Evolutionary conservation across 2,329 filamentous ascomycete species (phyloP), one percentile per base, ranked within the genome.

Genomic region (Aspergillus eucalypticola): DNA sequence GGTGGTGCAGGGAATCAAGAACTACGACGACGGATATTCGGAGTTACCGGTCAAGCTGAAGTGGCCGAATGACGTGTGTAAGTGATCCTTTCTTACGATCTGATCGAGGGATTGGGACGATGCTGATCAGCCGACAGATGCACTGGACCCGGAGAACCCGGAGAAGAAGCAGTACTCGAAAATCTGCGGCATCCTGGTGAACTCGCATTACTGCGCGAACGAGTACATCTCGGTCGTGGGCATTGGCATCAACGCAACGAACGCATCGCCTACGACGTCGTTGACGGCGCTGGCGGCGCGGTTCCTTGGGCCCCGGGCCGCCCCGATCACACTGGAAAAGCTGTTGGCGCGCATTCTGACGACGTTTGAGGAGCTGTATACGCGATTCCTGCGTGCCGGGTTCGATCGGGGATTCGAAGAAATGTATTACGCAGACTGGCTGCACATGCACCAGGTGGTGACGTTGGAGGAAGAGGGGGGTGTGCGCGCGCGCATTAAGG

Each of bases 11-110:
- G 94, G 91, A 0, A 88, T 98, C 63, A 88, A 90, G 64, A 84
- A 82, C 25, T 98, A 98, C 71, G 92, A 89, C 52, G 76, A 77
- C 2, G 91, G 88, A 7, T 98, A 96, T 75, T 82, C 86, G 5
- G 81, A 86, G 0, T 75, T 98, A 4, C 90, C 91, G 0, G 83
- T 99, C 42, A 92, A 90, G 73, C 79, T 99, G 32, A 99, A 99
- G 76, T 99, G 95, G 95, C 95, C 95, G 10, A 99, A 99, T 70
- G 95, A 99, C 72, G 91, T 99, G 57, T 94, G 87, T 88, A 76
- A 75, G 83, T 76, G 4, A 2, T 32, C 21, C n/a, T 29, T 15
- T 2, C 48, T 49, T 15, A 5, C 21, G 8, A 29, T 48, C 5
- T 35, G 32, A 35, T 35, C 11, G 11, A 35, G 32, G 11, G 7